Evolutionary conservation across 257 asterid species (phyloP).

Genomic region (Perilla frutescens): DNA sequence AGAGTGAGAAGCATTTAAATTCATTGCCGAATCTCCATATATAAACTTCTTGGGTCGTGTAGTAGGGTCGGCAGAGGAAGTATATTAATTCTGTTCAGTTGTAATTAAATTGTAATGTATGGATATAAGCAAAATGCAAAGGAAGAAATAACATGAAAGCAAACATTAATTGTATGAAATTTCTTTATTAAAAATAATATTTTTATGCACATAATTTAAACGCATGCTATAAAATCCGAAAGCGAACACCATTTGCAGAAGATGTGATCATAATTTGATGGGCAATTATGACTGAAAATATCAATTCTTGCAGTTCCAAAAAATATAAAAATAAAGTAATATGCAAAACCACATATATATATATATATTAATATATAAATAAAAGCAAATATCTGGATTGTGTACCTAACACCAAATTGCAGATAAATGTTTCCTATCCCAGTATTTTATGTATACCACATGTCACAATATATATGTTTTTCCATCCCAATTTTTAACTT

Average conservation of each 20-base stretch:
- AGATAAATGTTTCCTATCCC: slow-evolving; percentile 42
- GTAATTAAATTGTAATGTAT: too few relatives aligned
- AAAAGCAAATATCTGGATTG: slow-evolving; percentile 31
- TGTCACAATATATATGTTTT: slow-evolving; percentile 29
- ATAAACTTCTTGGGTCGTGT: too few relatives aligned
- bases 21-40: neutral
- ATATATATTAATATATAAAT: neutral
- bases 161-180: too few relatives aligned
- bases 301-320: neutral
- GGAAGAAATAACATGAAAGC: too few relatives aligned
- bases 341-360: slow-evolving; percentile 10
- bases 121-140: too few relatives aligned
- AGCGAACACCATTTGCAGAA: neutral
- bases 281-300: neutral
- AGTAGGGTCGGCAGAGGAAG: too few relatives aligned
- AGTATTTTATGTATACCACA: slow-evolving; percentile 40
- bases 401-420: slow-evolving; percentile 47
- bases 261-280: neutral
- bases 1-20: neutral
- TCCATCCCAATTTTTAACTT: slow-evolving; percentile 39
- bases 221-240: too few relatives aligned
- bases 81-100: too few relatives aligned
- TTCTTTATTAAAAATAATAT: too few relatives aligned
- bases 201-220: too few relatives aligned
- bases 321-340: neutral